Base-by-base conservation (phyloP, 1,284 basidiomycete species). In the Caloboletus firmus region DNA sequence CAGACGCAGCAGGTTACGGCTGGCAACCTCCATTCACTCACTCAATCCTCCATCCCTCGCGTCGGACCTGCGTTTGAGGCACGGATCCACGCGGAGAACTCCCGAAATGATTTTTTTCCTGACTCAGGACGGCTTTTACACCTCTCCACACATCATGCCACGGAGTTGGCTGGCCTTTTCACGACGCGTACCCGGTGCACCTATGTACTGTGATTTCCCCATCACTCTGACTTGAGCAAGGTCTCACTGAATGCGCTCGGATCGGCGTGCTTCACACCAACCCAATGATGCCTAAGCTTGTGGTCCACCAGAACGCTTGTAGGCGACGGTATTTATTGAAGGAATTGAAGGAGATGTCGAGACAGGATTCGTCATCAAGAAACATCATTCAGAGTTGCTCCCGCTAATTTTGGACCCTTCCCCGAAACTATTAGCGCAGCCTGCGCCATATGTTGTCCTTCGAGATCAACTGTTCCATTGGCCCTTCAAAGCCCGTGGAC, bases 11-110 rank as follows among this genome's bases (percentile, higher is more conserved):
- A 90, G 83, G 87, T 95, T 26, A 93, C 95, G 12, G 87, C 89
- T 4, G 94, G 95, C 0, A 96, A 96, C 69, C 79, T 85, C 0
- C 79, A 97, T 20, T 91, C 93, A 7, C 75, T 95, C 35, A 65
- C 72, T 1, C 95, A 97, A 73, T 77, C 82, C 1, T 76, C 87
- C 34, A 87, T 98, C 51, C 89, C 88, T 18, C 85, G 93, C 52
- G 82, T 91, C 5, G 95, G 95, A 3, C 94, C 97, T 63, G 91
- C 95, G 0, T 97, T 97, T 62, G 95, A 97, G 74, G 94, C 93
- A 13, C 85, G 95, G n/a, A 95, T 98, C 62, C 97, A 98, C 69
- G 95, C 95, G 7, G 95, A 98, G 72, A 92, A 95, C 63, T 93
- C 93, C n/a, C 80, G 92, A 62, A 92, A 91, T 68, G 84, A 91